phyloP scores from a whole-genome alignment of 257 asterid genomes.

The Ilex aquifolium region DNA sequence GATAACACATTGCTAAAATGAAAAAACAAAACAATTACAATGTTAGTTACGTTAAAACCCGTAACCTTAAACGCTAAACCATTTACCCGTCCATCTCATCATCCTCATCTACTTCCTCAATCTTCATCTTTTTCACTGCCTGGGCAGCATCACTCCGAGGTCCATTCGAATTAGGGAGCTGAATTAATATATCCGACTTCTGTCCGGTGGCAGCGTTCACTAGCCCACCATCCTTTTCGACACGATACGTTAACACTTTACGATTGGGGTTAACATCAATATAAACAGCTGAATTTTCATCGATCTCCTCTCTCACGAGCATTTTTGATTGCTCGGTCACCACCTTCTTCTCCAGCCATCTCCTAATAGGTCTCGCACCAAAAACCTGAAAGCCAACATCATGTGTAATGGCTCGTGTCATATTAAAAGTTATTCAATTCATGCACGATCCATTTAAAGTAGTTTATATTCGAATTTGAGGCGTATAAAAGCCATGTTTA shows the following conservation, averaged over 20 bases:
- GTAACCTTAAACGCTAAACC: too few relatives aligned
- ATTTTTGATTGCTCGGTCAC: constrained; percentile 44
- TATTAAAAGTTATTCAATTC: too few relatives aligned
- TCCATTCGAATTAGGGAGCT: constrained; percentile 35
- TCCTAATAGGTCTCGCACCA: constrained; percentile 86
- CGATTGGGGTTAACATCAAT: constrained; percentile 48
- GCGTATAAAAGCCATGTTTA: too few relatives aligned
- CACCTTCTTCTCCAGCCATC: constrained; percentile 73
- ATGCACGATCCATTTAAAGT: too few relatives aligned
- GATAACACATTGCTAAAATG: too few relatives aligned
- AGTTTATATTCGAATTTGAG: too few relatives aligned
- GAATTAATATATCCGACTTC: constrained; percentile 68
- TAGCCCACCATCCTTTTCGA: constrained; percentile 79
- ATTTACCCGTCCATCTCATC: constrained; percentile 48
- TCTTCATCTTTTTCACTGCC: constrained; percentile 80
- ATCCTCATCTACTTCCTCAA: constrained; percentile 55
- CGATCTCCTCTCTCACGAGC: constrained; percentile 78
- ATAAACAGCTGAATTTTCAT: constrained; percentile 74
- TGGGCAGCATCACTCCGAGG: constrained; percentile 47
- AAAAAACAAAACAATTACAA: too few relatives aligned
- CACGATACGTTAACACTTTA: constrained; percentile 41
- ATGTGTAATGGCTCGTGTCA: too few relatives aligned
- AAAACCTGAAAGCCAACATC: too few relatives aligned
- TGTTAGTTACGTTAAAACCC: too few relatives aligned
- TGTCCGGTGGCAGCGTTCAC: constrained; percentile 72